Percentiles rank a stretch among this genome's conserved stretches.
These are phyloP conservation scores for Conringia planisiliqua DNA, from an alignment of 345 rosid genomes.

Conservation along the genomic window DNA sequence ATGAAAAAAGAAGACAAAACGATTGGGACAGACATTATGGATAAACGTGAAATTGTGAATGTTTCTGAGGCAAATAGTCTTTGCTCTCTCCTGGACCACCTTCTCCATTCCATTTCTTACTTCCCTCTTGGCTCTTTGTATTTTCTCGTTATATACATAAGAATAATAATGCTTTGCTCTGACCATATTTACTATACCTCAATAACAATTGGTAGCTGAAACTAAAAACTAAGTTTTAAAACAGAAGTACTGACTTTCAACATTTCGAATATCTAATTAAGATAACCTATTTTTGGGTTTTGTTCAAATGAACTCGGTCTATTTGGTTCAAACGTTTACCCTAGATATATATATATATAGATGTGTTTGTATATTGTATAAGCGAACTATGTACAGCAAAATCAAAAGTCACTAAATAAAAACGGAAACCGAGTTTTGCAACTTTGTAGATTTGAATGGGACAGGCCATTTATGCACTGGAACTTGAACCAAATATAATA, in stretches of 20 bases:
- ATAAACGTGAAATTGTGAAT: slow-evolving; percentile 33
- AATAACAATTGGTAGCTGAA: background rate
- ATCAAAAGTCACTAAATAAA: background rate
- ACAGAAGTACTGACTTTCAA: background rate
- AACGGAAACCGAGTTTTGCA: slow-evolving; percentile 29
- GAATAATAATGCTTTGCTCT: background rate
- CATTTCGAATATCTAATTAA: background rate
- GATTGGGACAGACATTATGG: slow-evolving; percentile 30
- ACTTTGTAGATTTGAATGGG: slow-evolving; percentile 18
- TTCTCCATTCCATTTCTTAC: slow-evolving; percentile 6
- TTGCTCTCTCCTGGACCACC: slow-evolving; percentile 18
- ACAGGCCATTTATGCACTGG: slow-evolving; percentile 31
- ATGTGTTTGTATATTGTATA: background rate
- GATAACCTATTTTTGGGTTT: background rate
- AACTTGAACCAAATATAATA: slow-evolving; percentile 29
- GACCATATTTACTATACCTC: background rate
- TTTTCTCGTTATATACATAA: background rate
- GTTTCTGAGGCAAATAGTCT: slow-evolving; percentile 27
- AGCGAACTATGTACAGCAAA: background rate
- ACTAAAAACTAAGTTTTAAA: too few species aligned
- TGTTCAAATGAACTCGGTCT: background rate
- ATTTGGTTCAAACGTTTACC: background rate
- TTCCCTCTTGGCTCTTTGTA: background rate
- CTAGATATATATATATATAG: background rate
- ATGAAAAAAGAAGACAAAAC: slow-evolving; percentile 24